Evolutionary conservation across 108 stramenopile species (phyloP).

Genomic region (Hondaea fermentalgiana): DNA sequence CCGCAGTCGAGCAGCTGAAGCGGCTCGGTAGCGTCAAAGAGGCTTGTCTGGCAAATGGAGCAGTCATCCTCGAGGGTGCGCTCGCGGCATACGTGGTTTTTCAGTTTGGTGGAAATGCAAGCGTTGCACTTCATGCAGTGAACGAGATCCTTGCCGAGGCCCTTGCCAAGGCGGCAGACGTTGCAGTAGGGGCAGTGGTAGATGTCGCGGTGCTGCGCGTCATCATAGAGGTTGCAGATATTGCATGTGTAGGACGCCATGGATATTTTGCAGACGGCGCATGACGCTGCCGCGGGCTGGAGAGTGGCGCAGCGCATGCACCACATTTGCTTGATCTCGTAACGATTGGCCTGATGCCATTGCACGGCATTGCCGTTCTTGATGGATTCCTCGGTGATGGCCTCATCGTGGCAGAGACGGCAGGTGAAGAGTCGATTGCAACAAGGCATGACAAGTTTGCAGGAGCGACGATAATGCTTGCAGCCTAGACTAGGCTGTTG

Average conservation of each 20-base stretch:
- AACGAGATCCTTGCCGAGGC: conserved; percentile 82
- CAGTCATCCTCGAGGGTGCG: conserved; percentile 81
- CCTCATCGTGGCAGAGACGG: conserved; percentile 48
- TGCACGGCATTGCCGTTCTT: neutral
- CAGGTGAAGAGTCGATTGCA: conserved; percentile 35
- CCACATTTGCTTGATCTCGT: conserved; percentile 24
- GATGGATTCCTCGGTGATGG: neutral
- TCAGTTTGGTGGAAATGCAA: conserved; percentile 60
- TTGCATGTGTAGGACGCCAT: neutral
- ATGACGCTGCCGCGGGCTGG: conserved; percentile 20
- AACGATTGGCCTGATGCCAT: conserved; percentile 23
- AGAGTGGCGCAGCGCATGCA: conserved; percentile 37
- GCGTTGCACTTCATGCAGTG: conserved; percentile 98
- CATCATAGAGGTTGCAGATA: neutral
- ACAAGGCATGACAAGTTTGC: conserved; percentile 32
- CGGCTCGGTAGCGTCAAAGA: conserved; percentile 78
- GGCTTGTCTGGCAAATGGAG: conserved; percentile 74
- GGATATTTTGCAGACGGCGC: neutral
- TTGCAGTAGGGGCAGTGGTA: conserved; percentile 95
- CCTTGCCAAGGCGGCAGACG: conserved; percentile 75
- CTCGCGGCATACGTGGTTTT: conserved; percentile 73
- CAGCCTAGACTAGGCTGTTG: conserved; percentile 14
- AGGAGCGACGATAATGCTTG: conserved; percentile 29
- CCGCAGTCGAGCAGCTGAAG: conserved; percentile 77
- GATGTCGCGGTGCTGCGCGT: conserved; percentile 24